Evolutionary conservation across 208 protist species (phyloP), one percentile per base, ranked within the genome.

Genomic region (Leishmania lainsoni): DNA sequence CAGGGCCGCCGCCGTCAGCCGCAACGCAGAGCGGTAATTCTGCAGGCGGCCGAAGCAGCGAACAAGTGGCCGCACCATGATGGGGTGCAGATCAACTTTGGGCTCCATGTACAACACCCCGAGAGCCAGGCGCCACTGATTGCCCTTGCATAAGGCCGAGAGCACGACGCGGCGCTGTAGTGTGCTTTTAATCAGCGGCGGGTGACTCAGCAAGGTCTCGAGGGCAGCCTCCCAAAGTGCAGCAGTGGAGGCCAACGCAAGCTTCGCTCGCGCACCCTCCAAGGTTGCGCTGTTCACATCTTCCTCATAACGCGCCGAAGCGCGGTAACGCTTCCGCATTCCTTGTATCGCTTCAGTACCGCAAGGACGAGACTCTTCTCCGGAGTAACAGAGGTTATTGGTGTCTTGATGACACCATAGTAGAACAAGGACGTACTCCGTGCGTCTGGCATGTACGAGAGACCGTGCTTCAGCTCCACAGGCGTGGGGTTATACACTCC

Each of bases 171-270:
- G 83, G 20, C 89, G 88, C 76, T 92, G 79, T 1, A 86, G 17
- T 3, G 75, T 2, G 69, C 61, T 89, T 32, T 82, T 32, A 0
- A 76, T 69, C 52, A 97, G 77, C 14, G 68, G 65, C 17, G 87
- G 85, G 68, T 94, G 83, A 5, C n/a, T 45, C 45, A 81, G 66
- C 32, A 90, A 84, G 9, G 93, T 72, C n/a, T 70, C 8, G 22
- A 95, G 73, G 0, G 91, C 90, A 70, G 88, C 80, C 77, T 95
- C 93, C 93, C 94, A 97, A 81, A 96, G 91, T 52, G 92, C 91
- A 0, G 91, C 88, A 84, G 87, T 92, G 42, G 85, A 87, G 5
- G 94, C 91, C 29, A 96, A 81, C 3, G 89, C 73, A 6, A 97
- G 66, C 49, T 90, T 87, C 14, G 90, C 84, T 49, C 89, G 79